Percentiles rank a stretch among this genome's conserved stretches.
These are phyloP conservation scores for Diaporthe citriasiana DNA, from an alignment of 2,329 filamentous ascomycete species.

Conservation along the genomic window DNA sequence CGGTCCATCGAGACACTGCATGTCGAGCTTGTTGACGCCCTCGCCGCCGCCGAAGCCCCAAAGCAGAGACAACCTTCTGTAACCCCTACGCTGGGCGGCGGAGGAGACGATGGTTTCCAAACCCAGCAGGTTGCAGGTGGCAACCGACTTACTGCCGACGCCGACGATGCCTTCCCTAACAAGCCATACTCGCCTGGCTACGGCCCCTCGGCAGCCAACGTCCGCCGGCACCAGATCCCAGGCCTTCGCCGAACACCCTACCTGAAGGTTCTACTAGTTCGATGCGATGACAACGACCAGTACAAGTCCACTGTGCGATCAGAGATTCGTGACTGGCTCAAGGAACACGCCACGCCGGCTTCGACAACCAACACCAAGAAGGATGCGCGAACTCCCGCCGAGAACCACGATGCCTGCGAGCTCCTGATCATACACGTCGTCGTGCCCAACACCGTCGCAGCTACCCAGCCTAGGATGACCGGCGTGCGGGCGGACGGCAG, in stretches of 20 bases:
- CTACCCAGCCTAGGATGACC: constrained; percentile 79
- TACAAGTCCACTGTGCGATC: constrained; percentile 87
- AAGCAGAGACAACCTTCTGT: constrained; percentile 43
- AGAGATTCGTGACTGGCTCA: constrained; percentile 92
- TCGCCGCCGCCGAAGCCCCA: constrained; percentile 50
- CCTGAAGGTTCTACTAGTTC: constrained; percentile 87
- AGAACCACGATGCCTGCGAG: constrained; percentile 96
- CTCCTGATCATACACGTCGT: constrained; percentile 96
- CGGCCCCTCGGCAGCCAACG: constrained; percentile 45
- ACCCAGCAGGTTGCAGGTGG: constrained; percentile 66
- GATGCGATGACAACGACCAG: constrained; percentile 95
- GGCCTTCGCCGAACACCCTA: constrained; percentile 94
- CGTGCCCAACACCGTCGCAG: constrained; percentile 85
- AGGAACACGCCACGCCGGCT: constrained; percentile 75
- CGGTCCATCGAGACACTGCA: constrained; percentile 95
- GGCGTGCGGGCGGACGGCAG: constrained; percentile 54
- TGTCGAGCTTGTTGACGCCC: constrained; percentile 82
- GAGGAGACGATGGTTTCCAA: constrained; percentile 72
- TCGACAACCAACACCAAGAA: constrained; percentile 68
- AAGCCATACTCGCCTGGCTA: constrained; percentile 41
- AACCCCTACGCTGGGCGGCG: constrained; percentile 22
- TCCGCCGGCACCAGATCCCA: constrained; percentile 91
- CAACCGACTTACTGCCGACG: constrained; percentile 28
- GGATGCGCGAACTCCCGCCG: constrained; percentile 72
- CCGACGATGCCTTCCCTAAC: constrained; percentile 35